Evolutionary conservation across 1,139 yeast species (phyloP).

Genomic region (Meyerozyma guilliermondii): DNA sequence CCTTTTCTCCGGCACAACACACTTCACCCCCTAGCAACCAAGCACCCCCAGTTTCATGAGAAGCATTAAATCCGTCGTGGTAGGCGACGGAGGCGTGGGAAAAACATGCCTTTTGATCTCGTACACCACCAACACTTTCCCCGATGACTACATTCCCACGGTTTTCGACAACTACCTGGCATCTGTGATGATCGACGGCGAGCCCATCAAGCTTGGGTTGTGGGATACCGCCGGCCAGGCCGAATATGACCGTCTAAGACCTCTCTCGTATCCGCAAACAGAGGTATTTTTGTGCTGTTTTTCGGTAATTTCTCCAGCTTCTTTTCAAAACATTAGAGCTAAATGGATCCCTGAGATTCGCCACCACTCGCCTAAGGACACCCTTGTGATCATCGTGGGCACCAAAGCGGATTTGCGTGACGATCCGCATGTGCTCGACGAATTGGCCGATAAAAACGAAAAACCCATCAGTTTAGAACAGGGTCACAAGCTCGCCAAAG

Average conservation of each 20-base stretch:
- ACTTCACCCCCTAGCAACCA: background rate
- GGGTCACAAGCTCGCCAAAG: constrained; percentile 65
- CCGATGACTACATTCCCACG: constrained; percentile 93
- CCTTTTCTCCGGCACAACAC: background rate
- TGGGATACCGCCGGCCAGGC: constrained; percentile 99
- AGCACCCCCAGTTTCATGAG: constrained; percentile 45
- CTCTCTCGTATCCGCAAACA: constrained; percentile 88
- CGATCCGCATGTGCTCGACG: constrained; percentile 70
- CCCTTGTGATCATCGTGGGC: constrained; percentile 75
- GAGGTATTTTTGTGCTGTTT: constrained; percentile 86
- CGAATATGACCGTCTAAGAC: constrained; percentile 88
- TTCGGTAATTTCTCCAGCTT: constrained; percentile 77
- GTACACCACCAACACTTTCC: constrained; percentile 91
- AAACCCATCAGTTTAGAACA: constrained; percentile 61
- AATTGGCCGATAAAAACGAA: constrained; percentile 56
- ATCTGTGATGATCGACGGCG: constrained; percentile 77
- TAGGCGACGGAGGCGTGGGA: constrained; percentile 98
- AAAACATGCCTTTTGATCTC: constrained; percentile 85
- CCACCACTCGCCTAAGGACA: constrained; percentile 77
- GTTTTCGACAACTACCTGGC: constrained; percentile 90
- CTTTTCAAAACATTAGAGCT: constrained; percentile 69
- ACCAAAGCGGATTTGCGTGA: constrained; percentile 85
- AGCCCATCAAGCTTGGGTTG: constrained; percentile 74
- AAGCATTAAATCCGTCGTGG: constrained; percentile 91
- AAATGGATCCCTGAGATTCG: constrained; percentile 87